These are phyloP conservation scores for Rubia peregrina DNA, from an alignment of 305 asterid genomes.

Conservation along the genomic window DNA sequence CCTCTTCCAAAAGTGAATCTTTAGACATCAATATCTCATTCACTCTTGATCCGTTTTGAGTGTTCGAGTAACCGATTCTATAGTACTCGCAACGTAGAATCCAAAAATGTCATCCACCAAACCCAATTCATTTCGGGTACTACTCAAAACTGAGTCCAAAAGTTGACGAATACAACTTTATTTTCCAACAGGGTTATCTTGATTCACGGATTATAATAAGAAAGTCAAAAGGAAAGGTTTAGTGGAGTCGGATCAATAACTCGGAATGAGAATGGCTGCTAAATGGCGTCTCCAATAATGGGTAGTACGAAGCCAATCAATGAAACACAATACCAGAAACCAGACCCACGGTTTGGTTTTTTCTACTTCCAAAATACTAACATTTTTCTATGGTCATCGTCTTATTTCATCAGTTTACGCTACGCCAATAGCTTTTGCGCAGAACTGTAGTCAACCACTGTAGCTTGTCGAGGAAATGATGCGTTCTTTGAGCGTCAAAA, in stretches of 20 bases:
- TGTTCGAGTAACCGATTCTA: too few relatives aligned
- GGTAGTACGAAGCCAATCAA: too few relatives aligned
- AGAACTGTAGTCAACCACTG: neutral
- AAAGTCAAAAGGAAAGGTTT: neutral
- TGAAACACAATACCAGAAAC: neutral
- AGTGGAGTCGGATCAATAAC: neutral
- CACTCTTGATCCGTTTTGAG: too few relatives aligned
- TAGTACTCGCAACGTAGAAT: too few relatives aligned
- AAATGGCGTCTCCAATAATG: neutral
- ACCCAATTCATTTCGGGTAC: too few relatives aligned
- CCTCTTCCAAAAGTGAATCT: too few relatives aligned
- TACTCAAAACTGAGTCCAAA: too few relatives aligned
- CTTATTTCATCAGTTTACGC: neutral
- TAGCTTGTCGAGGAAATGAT: neutral
- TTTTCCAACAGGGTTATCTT: too few relatives aligned
- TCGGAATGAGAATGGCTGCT: neutral
- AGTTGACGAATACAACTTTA: too few relatives aligned
- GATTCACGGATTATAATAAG: too few relatives aligned
- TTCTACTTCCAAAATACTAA: neutral
- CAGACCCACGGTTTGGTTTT: slow-evolving; percentile 5
- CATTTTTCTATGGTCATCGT: neutral
- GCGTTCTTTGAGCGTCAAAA: neutral
- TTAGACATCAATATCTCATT: too few relatives aligned
- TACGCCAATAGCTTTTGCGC: neutral
- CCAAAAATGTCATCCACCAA: too few relatives aligned